Base-by-base conservation (phyloP, 2,329 filamentous ascomycete genomes). In the Mariannaea sp. region DNA sequence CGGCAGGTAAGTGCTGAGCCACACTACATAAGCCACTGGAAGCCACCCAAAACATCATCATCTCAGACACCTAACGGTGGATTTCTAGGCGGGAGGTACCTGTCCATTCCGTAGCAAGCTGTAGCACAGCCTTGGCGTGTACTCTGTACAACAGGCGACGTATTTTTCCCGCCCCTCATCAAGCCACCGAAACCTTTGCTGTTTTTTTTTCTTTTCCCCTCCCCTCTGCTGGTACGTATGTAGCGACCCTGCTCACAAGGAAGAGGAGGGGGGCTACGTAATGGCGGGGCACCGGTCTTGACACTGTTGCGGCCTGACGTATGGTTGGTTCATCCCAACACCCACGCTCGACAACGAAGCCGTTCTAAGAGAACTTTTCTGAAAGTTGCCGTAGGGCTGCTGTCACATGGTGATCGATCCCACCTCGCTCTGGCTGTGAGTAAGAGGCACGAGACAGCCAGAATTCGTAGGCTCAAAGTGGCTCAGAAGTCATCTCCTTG, bases 221-320 rank as follows among this genome's bases (percentile, higher is more conserved):
- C n/a, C n/a, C n/a, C n/a, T n/a, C n/a, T n/a, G n/a, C n/a, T n/a
- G n/a, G n/a, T n/a, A n/a, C n/a, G n/a, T n/a, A n/a, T n/a, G n/a
- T n/a, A n/a, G n/a, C n/a, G n/a, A n/a, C n/a, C 32, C 27, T n/a
- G 38, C 4, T 26, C 14, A 20, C 44, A 36, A 22, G 44, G 24
- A 44, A 20, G 24, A 17, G 53, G 38, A 44, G 19, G 35, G 56
- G 53, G 54, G 47, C 58, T 68, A 70, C 70, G 70, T 71, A 72
- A 72, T 72, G 69, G 70, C 67, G 70, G 70, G 70, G 70, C 70
- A 65, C 64, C 68, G 64, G 40, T 22, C 45, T 24, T n/a, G n/a
- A n/a, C n/a, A n/a, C n/a, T n/a, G n/a, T n/a, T n/a, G n/a, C n/a
- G n/a, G n/a, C n/a, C n/a, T n/a, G n/a, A n/a, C n/a, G n/a, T n/a